Base-by-base conservation (phyloP, 371 early-diverging fungal species). In the Paraphysoderma sedebokerense region DNA sequence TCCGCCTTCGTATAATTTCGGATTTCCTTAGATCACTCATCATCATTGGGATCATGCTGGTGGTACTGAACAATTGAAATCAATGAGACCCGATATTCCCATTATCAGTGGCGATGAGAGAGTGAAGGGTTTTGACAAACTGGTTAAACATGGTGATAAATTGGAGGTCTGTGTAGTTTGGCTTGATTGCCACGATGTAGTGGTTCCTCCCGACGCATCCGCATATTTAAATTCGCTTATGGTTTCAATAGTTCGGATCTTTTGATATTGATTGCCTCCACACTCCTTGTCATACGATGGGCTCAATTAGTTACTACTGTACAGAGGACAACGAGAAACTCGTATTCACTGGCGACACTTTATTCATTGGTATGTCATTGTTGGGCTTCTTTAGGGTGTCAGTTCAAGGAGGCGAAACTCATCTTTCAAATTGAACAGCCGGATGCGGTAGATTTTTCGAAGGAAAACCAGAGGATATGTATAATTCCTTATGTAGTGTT, bases 371-470 rank as follows among this genome's bases (percentile, higher is more conserved):
- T 52, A 71, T n/a, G n/a, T n/a, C n/a, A n/a, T 22, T 34, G 34
- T 34, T 34, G 34, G n/a, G 34, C n/a, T 34, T 12, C 13, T 13
- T 34, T n/a, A 34, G 12, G 34, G n/a, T n/a, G n/a, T n/a, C n/a
- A n/a, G n/a, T n/a, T n/a, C n/a, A n/a, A n/a, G n/a, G n/a, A n/a
- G n/a, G n/a, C n/a, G 7, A 23, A 6, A 42, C 44, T 17, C n/a
- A n/a, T n/a, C n/a, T n/a, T n/a, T 13, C 34, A 13, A 34, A 34
- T 34, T n/a, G n/a, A 12, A 46, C 62, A 17, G 74, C 61, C 26
- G 87, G 88, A 1, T 91, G 92, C 53, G 95, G 95, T 5, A 66
- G 85, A 23, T 85, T 95, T 60, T 95, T 95, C 61, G 95, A 95
- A 60, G 95, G 92, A 23, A 78, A 79, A 0, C 71, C 88, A 0